These are phyloP conservation scores for Populus alba DNA, from an alignment of 345 rosid species.

Conservation along the genomic window DNA sequence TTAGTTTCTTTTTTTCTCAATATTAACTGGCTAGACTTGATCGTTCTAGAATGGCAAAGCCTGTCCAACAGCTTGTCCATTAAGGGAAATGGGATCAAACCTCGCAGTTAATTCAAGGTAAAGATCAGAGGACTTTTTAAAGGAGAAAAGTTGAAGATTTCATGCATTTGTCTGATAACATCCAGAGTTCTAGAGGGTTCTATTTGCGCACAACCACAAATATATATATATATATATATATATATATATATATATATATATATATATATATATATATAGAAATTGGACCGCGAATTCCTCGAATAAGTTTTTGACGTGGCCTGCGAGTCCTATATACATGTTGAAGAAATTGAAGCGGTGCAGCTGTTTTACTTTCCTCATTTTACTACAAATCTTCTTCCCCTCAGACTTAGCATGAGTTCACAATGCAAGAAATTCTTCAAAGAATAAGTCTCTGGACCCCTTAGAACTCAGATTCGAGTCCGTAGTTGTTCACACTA, in stretches of 20 bases:
- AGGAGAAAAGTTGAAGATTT: background rate
- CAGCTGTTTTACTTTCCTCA: background rate
- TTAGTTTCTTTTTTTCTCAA: background rate
- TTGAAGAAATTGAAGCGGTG: background rate
- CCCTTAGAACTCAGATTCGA: background rate
- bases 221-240: too few relatives aligned
- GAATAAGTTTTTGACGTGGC: background rate
- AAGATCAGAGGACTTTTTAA: background rate
- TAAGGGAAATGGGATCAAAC: background rate
- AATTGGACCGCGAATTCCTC: background rate
- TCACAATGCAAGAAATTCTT: background rate
- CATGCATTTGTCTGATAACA: background rate
- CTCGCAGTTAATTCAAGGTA: background rate
- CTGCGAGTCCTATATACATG: background rate
- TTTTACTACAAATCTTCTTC: background rate
- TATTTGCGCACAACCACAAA: too few relatives aligned
- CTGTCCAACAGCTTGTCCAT: background rate
- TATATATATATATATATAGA: too few relatives aligned
- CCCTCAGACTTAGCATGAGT: background rate
- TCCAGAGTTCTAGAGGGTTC: too few relatives aligned
- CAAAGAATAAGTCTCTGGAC: background rate
- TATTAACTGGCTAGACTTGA: background rate
- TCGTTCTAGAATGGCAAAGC: background rate
- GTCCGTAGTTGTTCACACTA: background rate
- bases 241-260: too few relatives aligned